Evolutionary conservation across 2,329 filamentous ascomycete genomes (phyloP).

Genomic region (Trichoderma pleuroti): DNA sequence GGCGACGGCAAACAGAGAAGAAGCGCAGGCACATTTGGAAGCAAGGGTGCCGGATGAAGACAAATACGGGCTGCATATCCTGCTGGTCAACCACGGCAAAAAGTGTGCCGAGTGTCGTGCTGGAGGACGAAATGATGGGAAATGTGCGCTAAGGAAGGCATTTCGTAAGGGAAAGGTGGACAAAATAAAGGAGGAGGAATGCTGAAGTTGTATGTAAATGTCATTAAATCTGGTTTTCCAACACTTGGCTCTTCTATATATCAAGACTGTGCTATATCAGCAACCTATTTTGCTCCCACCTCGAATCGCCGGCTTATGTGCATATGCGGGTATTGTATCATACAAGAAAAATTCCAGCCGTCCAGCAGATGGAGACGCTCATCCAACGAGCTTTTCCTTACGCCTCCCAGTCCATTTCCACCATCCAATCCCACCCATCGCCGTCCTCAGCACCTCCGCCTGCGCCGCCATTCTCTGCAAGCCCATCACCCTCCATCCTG

Average conservation of each 20-base stretch:
- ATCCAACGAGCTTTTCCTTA: not conserved
- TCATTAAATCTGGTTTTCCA: not conserved
- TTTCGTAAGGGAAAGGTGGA: slow-evolving; percentile 31
- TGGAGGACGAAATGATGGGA: slow-evolving; percentile 38
- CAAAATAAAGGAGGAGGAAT: not conserved
- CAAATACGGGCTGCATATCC: slow-evolving; percentile 49
- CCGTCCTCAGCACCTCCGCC: slow-evolving; percentile 20
- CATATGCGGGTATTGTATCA: not conserved
- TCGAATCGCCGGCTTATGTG: not conserved
- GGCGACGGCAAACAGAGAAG: slow-evolving; percentile 38
- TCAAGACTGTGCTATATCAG: not conserved
- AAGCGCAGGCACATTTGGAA: slow-evolving; percentile 50
- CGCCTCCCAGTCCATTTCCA: slow-evolving; percentile 41
- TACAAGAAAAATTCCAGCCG: not conserved
- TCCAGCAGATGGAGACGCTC: not conserved
- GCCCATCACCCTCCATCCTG: slow-evolving; percentile 34
- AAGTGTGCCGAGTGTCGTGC: slow-evolving; percentile 45
- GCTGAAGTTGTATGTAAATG: not conserved
- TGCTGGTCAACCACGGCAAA: slow-evolving; percentile 48
- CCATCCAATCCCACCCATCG: slow-evolving; percentile 40
- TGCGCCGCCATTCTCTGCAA: slow-evolving; percentile 6
- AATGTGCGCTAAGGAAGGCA: slow-evolving; percentile 40
- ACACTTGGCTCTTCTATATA: not conserved
- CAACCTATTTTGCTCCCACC: not conserved
- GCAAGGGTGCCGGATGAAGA: slow-evolving; percentile 44